phyloP scores from a whole-genome alignment of 345 rosid species.

The Hibiscus syriacus region DNA sequence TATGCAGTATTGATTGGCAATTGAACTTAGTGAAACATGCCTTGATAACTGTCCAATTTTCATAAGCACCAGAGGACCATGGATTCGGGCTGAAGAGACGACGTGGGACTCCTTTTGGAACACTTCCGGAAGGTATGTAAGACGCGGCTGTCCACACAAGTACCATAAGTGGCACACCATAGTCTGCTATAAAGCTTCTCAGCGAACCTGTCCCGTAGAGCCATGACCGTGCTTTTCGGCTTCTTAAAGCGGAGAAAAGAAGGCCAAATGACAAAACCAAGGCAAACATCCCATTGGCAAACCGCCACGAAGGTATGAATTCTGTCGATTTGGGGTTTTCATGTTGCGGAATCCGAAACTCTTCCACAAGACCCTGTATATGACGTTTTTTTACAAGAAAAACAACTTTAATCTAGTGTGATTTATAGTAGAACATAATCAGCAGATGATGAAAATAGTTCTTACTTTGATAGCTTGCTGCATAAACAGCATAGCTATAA shows the following conservation, averaged over 20 bases:
- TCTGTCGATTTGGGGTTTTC: background rate
- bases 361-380: background rate
- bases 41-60: slow-evolving; percentile 67
- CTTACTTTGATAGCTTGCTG: background rate
- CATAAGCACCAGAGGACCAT: slow-evolving; percentile 28
- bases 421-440: no score
- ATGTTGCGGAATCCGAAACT: background rate
- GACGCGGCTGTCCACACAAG: slow-evolving; percentile 69
- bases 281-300: background rate
- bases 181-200: slow-evolving; percentile 66
- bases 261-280: background rate
- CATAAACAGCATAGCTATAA: background rate
- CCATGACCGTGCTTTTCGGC: background rate
- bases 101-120: slow-evolving; percentile 70
- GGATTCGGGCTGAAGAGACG: slow-evolving; percentile 61
- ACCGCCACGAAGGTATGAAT: background rate
- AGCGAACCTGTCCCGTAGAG: slow-evolving; percentile 15
- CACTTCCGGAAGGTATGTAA: slow-evolving; percentile 30
- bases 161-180: slow-evolving; percentile 85
- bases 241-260: background rate
- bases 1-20: background rate
- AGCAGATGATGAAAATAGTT: background rate
- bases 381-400: background rate
- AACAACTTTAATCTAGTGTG: background rate
- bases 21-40: slow-evolving; percentile 12